Evolutionary conservation across 495 filamentous ascomycete genomes (phyloP).

Genomic region (Annulohypoxylon bovei): DNA sequence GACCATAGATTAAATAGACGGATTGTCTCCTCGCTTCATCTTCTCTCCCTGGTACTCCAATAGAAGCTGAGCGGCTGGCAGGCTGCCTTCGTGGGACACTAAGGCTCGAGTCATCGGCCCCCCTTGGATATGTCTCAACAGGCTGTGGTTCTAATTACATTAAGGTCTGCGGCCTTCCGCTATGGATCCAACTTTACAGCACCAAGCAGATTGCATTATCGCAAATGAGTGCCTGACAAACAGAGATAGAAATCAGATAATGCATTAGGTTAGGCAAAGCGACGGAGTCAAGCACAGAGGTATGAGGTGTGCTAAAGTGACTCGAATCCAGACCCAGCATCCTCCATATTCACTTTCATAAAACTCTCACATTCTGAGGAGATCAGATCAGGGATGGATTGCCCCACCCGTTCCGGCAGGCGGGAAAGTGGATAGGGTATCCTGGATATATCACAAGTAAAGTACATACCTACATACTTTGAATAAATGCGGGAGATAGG

Average conservation of each 20-base stretch:
- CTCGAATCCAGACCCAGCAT: conserved; percentile 15
- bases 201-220: conserved; percentile 40
- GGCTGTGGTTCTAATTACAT: conserved; percentile 42
- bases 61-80: conserved; percentile 28
- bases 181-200: conserved; percentile 32
- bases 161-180: conserved; percentile 39
- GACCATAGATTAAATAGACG: not conserved
- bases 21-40: conserved; percentile 8
- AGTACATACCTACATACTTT: not conserved
- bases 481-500: conserved; percentile 34
- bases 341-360: conserved; percentile 12
- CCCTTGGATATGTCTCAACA: conserved; percentile 38
- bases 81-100: conserved; percentile 36
- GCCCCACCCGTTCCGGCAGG: conserved; percentile 47
- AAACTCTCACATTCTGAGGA: conserved; percentile 4
- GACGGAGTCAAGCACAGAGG: not conserved
- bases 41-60: conserved; percentile 2
- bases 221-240: conserved; percentile 34
- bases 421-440: conserved; percentile 41
- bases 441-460: conserved; percentile 28
- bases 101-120: conserved; percentile 46
- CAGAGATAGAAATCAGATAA: conserved; percentile 25
- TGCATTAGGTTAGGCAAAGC: not conserved
- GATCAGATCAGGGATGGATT: conserved; percentile 20
- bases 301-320: not conserved